Evolutionary conservation across 2,329 filamentous ascomycete species (phyloP), one percentile per base, ranked within the genome.

Genomic region (Diaporthe vexans): DNA sequence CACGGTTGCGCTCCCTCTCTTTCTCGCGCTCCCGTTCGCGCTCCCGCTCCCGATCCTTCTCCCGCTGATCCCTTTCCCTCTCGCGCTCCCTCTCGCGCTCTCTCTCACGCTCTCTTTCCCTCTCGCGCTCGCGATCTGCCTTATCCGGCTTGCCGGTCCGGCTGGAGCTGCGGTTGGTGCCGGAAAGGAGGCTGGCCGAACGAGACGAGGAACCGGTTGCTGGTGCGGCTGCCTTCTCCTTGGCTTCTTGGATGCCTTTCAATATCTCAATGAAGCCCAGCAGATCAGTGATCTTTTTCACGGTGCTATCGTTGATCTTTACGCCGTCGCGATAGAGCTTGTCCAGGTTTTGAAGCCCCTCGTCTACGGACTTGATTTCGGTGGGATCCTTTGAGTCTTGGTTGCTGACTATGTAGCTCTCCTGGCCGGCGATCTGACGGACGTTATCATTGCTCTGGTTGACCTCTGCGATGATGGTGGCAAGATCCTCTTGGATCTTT

Each of bases 391-490:
- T 79, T n/a, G 75, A 81, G 26, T 81, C 80, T 73, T 79, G 81
- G 75, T 83, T 84, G 59, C 83, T 81, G 19, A 81, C 79, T 73
- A 85, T 83, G 75, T 79, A 79, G 73, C 79, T 81, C 72, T 87
- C 85, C 75, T 85, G 84, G 19, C 81, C 81, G 33, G 82, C 75
- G 70, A 86, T 84, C 43, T 79, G 80, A 51, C 80, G 78, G n/a
- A 83, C 77, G 63, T 82, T 82, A 72, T 82, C 80, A 74, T 82
- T 86, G 76, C 84, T 85, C 40, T 79, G 81, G 73, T 87, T 87
- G 72, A 85, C 79, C 19, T 79, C 76, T 0, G 84, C 81, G 9
- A 85, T 73, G 37, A 84, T 78, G 43, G 72, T 75, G 19, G 80
- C 80, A 21, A 86, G 74, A 69, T 84, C 82, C 6, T 84, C 83